Percentiles rank a stretch among this genome's conserved stretches.
phyloP scores from a whole-genome alignment of 306 rosid genomes.

The Cajanus cajan region DNA sequence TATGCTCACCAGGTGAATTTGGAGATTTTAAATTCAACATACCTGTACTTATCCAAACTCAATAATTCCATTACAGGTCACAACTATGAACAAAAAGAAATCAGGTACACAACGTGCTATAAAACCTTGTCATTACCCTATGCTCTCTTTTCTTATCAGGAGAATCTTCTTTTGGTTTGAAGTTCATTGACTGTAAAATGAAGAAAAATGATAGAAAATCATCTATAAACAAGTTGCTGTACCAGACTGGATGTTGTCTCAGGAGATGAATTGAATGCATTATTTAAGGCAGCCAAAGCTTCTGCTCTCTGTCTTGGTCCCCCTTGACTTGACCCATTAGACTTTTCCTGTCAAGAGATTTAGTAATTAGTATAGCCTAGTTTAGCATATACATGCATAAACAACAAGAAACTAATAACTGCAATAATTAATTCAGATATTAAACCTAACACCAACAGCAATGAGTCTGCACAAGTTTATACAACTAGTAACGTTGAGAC shows the following conservation, averaged over 20 bases:
- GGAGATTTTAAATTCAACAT: neutral
- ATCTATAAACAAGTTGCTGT: conserved; percentile 12
- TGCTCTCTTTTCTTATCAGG: neutral
- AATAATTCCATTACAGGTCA: neutral
- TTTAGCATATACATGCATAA: neutral
- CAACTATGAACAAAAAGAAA: neutral
- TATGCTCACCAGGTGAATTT: neutral
- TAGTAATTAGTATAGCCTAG: conserved; percentile 1
- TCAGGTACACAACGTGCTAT: neutral
- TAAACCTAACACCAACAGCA: neutral
- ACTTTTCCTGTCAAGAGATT: conserved; percentile 43
- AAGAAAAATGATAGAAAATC: neutral
- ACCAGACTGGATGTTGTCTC: conserved; percentile 35
- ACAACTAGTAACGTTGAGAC: neutral
- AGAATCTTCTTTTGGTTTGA: conserved; percentile 7
- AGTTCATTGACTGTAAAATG: conserved; percentile 18
- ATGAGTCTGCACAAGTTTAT: neutral
- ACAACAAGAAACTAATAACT: neutral
- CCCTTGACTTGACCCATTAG: conserved; percentile 50
- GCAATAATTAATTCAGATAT: neutral
- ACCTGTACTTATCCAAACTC: neutral
- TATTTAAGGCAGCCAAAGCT: conserved; percentile 56
- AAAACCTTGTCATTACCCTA: conserved; percentile 12
- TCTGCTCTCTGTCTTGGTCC: conserved; percentile 64
- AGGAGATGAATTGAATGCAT: conserved; percentile 80